phyloP scores from a whole-genome alignment of 2,329 filamentous ascomycete species.

The Cladosporium sp. region DNA sequence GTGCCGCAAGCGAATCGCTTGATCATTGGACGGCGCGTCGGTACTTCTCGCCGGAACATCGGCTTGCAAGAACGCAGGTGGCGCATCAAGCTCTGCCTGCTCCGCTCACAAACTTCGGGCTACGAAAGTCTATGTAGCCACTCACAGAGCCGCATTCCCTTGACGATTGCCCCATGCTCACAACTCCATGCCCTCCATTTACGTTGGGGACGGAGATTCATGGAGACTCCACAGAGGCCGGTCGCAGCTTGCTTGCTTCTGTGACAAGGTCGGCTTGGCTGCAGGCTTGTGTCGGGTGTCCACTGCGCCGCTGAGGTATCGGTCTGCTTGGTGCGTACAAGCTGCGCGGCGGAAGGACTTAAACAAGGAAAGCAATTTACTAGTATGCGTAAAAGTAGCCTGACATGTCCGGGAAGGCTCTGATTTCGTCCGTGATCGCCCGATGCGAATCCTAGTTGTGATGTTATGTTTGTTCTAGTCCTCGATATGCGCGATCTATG shows the following conservation, averaged over 20 bases:
- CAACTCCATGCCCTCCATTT: constrained; percentile 12
- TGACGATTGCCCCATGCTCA: constrained; percentile 1
- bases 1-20: constrained; percentile 4
- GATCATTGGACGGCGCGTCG: constrained; percentile 2
- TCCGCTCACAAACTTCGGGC: constrained; percentile 1
- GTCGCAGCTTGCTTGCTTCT: not conserved
- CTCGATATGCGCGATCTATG: not conserved
- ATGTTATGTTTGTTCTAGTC: not conserved
- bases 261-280: constrained; percentile 9
- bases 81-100: constrained; percentile 3
- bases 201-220: constrained; percentile 13
- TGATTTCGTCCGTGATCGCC: constrained; percentile 2
- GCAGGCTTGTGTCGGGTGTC: constrained; percentile 13
- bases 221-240: constrained; percentile 12
- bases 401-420: not conserved
- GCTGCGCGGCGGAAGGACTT: constrained; percentile 3
- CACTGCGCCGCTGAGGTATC: constrained; percentile 9
- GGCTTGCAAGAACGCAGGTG: not conserved
- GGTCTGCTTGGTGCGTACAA: constrained; percentile 3
- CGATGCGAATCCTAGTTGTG: not conserved
- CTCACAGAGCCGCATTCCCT: constrained; percentile 5
- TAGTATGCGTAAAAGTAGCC: not conserved
- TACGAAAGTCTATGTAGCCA: constrained; percentile 5
- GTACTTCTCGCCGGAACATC: constrained; percentile 7
- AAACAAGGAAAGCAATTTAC: not conserved